Evolutionary conservation across 257 asterid species (phyloP).

Genomic region (Fraxinus americana): DNA sequence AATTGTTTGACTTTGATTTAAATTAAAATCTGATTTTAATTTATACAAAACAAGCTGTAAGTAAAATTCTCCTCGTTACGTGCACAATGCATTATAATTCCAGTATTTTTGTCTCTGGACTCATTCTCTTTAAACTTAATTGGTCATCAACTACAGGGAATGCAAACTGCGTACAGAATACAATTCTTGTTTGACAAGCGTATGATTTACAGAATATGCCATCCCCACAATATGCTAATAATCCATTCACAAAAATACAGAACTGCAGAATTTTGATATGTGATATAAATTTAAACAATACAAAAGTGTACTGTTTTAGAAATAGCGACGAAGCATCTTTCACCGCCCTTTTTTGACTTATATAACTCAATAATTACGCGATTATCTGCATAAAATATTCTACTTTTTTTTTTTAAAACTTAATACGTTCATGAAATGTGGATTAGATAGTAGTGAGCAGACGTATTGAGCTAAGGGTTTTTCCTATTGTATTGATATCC

Average conservation of each 20-base stretch:
- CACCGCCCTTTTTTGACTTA: neutral
- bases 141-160: neutral
- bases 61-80: neutral
- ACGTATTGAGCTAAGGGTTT: neutral
- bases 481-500: neutral
- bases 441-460: neutral
- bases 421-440: too few relatives aligned
- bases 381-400: neutral
- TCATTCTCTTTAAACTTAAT: neutral
- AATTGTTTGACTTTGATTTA: too few relatives aligned
- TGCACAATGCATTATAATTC: neutral
- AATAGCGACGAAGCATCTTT: neutral
- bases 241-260: neutral
- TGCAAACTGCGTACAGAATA: neutral
- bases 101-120: neutral
- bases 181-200: neutral
- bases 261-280: neutral
- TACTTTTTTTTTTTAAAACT: neutral
- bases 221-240: neutral
- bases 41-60: too few relatives aligned
- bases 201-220: neutral
- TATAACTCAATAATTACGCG: neutral
- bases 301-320: neutral
- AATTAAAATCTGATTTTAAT: too few relatives aligned
- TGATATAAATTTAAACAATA: neutral